Base-by-base conservation (phyloP, 805 yeast species). In the Wickerhamomyces tratensis region DNA sequence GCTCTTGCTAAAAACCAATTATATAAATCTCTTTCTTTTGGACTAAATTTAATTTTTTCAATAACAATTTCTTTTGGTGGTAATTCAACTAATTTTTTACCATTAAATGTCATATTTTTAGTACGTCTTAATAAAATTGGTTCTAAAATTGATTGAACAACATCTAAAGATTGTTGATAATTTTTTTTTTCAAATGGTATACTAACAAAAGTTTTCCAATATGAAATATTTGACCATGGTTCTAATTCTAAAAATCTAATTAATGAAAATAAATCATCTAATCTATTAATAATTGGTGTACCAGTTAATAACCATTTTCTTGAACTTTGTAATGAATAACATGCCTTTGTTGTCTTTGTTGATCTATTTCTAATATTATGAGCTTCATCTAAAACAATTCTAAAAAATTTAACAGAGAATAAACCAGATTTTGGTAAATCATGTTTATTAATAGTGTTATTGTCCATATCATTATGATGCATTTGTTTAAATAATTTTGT, bases 281-380 rank as follows among this genome's bases (percentile, higher is more conserved):
- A 66, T 47, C 89, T 66, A 59, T 89, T 89, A 35, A 88, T 83
- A 29, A 89, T 85, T 0, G 98, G 97, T 0, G 98, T 89, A 7
- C 98, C 98, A 0, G 97, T 87, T 39, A 91, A 65, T 4, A 83
- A 69, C 98, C 98, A 89, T 46, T 77, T 77, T 39, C 93, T 68
- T 15, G 69, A 65, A 51, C 86, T 77, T 9, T 63, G 53, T n/a
- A 89, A 55, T 25, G 75, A 82, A 59, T 75, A 77, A 7, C 88
- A 72, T 0, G 97, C 83, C 48, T 79, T 81, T 0, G 96, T 79
- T 0, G 95, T 82, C 45, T 81, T 81, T 2, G 95, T 79, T 38
- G 73, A 65, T 52, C 89, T 69, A 58, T 88, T 89, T 54, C 95
- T 70, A 45, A 89, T 89, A 26, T 74, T 84, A 56, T 91, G 98